Conservation (phyloP, 2,329 filamentous ascomycete species). For the Clonostachys solani region DNA sequence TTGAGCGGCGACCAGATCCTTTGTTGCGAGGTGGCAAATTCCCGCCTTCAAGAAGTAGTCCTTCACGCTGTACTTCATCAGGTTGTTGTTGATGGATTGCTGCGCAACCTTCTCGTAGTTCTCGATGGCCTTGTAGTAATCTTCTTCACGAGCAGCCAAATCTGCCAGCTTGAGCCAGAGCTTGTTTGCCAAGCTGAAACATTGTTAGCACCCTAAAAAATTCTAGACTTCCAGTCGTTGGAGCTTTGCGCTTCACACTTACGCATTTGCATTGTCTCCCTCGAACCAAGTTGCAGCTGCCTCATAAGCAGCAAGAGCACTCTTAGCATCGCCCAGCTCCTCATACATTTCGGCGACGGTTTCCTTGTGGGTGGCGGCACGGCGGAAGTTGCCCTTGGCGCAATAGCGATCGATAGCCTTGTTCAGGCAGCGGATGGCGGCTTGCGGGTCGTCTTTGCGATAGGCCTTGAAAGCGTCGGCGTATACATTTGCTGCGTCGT, state of each 20-base stretch:
- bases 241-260: slow-evolving; percentile 27
- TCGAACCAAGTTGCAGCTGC: slow-evolving; percentile 87
- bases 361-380: slow-evolving; percentile 88
- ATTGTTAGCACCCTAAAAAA: neutral
- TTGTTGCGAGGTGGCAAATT: slow-evolving; percentile 75
- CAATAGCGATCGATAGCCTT: slow-evolving; percentile 83
- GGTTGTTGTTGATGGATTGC: slow-evolving; percentile 77
- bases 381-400: slow-evolving; percentile 81
- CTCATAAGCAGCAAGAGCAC: slow-evolving; percentile 80
- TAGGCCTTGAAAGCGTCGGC: slow-evolving; percentile 96
- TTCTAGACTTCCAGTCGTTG: slow-evolving; percentile 53
- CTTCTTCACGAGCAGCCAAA: slow-evolving; percentile 72
- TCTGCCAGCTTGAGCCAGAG: slow-evolving; percentile 91
- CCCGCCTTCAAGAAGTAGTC: slow-evolving; percentile 94
- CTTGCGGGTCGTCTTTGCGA: slow-evolving; percentile 76
- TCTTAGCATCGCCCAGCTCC: slow-evolving; percentile 74
- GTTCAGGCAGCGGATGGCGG: slow-evolving; percentile 77
- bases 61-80: slow-evolving; percentile 92
- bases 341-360: slow-evolving; percentile 84
- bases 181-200: slow-evolving; percentile 77
- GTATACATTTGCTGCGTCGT: slow-evolving; percentile 85
- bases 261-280: slow-evolving; percentile 79
- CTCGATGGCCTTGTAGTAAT: slow-evolving; percentile 81
- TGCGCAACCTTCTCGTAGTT: slow-evolving; percentile 81
- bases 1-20: slow-evolving; percentile 73